Evolutionary conservation across 2,329 filamentous ascomycete genomes (phyloP), one percentile per base, ranked within the genome.

Genomic region (Colletotrichum cereale): DNA sequence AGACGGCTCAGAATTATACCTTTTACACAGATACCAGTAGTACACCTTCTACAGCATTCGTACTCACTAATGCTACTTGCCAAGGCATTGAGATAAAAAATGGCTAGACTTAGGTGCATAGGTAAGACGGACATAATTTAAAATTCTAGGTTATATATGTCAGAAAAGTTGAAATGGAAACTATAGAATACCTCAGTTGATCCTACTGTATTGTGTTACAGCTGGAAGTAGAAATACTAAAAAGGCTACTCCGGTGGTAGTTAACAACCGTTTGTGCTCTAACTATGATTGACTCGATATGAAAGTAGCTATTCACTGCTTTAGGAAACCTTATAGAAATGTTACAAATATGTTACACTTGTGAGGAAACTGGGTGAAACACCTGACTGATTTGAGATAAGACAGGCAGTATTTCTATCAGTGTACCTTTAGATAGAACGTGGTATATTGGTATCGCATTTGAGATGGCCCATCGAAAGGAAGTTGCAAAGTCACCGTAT

Each of bases 381-480:
- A 21, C 10, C 18, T 42, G 18, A 18, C 8, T 2, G 38, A 40
- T 1, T 40, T n/a, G 16, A 44, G 18, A 6, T 1, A 44, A 10
- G 8, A n/a, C 21, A 2, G 7, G 2, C 3, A n/a, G 8, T 11
- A 44, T n/a, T n/a, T n/a, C 7, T n/a, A 3, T 44, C 1, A 44
- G 21, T 7, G 18, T 44, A 10, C 18, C 42, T 6, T 5, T 42
- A 7, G 8, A 24, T 12, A 42, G 12, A 42, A 40, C 18, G 52
- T 67, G 44, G 40, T 48, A 50, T 62, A 53, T 53, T 34, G 48
- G 55, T 70, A 69, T 58, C 56, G 48, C 66, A 44, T 4, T 53
- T 53, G 40, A 26, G 55, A 38, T 55, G 42, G 24, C 34, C 40
- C 2, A 29, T 26, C 29, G 18, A 40, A 12, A 21, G 6, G 16